Percentiles rank a stretch among this genome's conserved stretches.
Evolutionary conservation across 2,329 filamentous ascomycete species (phyloP).

Genomic region (Chaetothyriales sp.): DNA sequence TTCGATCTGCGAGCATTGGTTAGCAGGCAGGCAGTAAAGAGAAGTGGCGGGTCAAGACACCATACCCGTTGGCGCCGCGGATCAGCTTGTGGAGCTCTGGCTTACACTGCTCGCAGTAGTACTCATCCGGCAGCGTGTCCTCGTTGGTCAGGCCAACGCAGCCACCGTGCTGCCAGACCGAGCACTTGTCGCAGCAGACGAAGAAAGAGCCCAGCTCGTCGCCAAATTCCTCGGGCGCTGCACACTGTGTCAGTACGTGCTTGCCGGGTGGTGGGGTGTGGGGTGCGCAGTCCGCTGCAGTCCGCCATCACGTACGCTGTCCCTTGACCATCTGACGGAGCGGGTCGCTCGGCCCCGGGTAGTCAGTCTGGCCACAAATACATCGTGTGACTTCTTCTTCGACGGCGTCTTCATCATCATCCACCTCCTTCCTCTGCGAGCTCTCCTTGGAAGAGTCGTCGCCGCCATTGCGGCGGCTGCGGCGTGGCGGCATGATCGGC

Average conservation of each 20-base stretch:
- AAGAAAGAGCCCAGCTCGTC: constrained; percentile 91
- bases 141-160: constrained; percentile 96
- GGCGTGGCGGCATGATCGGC: constrained; percentile 42
- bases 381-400: constrained; percentile 93
- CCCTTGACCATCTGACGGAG: background rate
- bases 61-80: background rate
- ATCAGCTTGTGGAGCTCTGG: constrained; percentile 81
- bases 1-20: constrained; percentile 36
- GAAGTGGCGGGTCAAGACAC: background rate
- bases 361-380: constrained; percentile 87
- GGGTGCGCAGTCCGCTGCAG: background rate
- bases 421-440: constrained; percentile 37
- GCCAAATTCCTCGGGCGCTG: constrained; percentile 17
- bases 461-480: constrained; percentile 59
- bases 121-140: constrained; percentile 83
- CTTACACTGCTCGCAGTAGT: constrained; percentile 91
- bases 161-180: constrained; percentile 94
- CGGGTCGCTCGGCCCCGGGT: constrained; percentile 53
- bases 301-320: background rate
- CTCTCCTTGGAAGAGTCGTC: constrained; percentile 32
- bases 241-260: constrained; percentile 38
- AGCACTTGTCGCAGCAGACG: constrained; percentile 94
- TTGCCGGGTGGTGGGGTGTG: constrained; percentile 43
- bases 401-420: constrained; percentile 50
- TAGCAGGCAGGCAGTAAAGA: background rate